Conservation (phyloP, 1,284 basidiomycete species). For the Ceratobasidium sp. region DNA sequence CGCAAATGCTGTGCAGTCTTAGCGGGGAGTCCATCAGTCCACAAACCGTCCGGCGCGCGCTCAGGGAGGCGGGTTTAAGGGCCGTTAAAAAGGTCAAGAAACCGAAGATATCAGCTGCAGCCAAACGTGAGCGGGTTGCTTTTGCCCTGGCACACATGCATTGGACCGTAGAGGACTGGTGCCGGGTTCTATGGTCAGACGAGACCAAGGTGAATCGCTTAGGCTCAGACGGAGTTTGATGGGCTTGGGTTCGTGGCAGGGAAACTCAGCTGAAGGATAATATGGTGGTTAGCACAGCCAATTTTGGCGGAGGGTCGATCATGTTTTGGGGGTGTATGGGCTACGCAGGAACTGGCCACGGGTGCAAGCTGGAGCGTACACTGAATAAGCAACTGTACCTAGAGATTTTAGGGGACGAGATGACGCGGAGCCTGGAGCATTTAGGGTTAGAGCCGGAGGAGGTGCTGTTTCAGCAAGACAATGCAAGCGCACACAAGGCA, state of each 20-base stretch:
- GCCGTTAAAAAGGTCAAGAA: conserved; percentile 27
- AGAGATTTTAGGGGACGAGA: conserved; percentile 4
- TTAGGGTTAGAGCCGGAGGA: conserved; percentile 17
- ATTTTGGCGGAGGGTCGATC: conserved; percentile 31
- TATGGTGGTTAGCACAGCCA: conserved; percentile 6
- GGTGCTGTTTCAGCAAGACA: conserved; percentile 47
- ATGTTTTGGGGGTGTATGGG: conserved; percentile 42
- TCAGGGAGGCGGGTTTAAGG: conserved; percentile 17
- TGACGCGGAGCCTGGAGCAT: conserved; percentile 26
- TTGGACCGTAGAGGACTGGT: conserved; percentile 25
- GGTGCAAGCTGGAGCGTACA: conserved; percentile 13
- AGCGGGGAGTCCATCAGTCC: conserved; percentile 16
- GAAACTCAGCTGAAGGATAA: neutral
- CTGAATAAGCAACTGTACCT: conserved; percentile 5
- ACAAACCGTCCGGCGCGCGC: conserved; percentile 9
- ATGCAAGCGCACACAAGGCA: conserved; percentile 33
- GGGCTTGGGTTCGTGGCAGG: neutral
- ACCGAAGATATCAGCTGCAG: neutral
- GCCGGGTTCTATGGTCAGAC: conserved; percentile 35
- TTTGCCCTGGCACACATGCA: conserved; percentile 33
- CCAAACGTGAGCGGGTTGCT: neutral
- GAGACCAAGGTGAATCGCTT: conserved; percentile 34
- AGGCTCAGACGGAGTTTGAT: conserved; percentile 21
- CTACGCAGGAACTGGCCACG: neutral
- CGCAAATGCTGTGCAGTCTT: conserved; percentile 9